phyloP scores from a whole-genome alignment of 2,329 filamentous ascomycete species.

The Aspergillus pseudonomiae region DNA sequence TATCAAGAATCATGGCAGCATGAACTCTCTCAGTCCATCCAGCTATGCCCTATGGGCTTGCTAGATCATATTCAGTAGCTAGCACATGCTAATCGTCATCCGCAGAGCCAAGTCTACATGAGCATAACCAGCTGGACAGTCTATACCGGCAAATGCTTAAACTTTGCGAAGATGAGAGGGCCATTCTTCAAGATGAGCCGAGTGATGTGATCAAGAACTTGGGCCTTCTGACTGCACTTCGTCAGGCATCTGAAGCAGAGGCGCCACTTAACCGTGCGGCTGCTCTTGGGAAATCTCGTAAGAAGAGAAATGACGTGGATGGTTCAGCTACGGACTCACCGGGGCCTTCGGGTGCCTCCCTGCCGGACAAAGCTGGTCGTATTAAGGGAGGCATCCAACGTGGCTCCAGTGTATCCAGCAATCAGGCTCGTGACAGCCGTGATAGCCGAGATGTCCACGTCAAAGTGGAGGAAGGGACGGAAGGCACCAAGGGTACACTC shows the following conservation, averaged over 20 bases:
- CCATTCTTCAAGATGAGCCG: conserved; percentile 52
- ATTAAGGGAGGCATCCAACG: conserved; percentile 45
- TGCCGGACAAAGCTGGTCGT: conserved; percentile 47
- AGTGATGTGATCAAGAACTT: conserved; percentile 55
- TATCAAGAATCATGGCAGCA: background rate
- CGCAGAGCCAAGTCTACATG: conserved; percentile 40
- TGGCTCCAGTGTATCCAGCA: conserved; percentile 48
- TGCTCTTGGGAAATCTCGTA: conserved; percentile 48
- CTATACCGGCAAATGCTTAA: conserved; percentile 51
- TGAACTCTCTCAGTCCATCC: background rate
- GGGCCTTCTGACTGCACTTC: conserved; percentile 52
- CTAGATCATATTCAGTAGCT: background rate
- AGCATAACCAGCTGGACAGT: conserved; percentile 49
- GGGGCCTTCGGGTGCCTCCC: conserved; percentile 41
- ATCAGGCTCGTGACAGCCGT: conserved; percentile 41
- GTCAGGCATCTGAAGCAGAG: conserved; percentile 51
- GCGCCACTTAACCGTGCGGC: conserved; percentile 42
- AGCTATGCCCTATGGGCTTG: background rate
- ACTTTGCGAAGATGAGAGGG: conserved; percentile 52
- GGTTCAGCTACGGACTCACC: conserved; percentile 49
- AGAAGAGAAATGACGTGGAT: conserved; percentile 50
- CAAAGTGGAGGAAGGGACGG: conserved; percentile 48
- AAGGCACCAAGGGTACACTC: conserved; percentile 46
- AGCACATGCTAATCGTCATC: conserved; percentile 16
- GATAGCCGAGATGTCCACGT: conserved; percentile 40